Evolutionary conservation across 2,329 filamentous ascomycete species (phyloP), one percentile per base, ranked within the genome.

Genomic region (Thelonectria rubi): DNA sequence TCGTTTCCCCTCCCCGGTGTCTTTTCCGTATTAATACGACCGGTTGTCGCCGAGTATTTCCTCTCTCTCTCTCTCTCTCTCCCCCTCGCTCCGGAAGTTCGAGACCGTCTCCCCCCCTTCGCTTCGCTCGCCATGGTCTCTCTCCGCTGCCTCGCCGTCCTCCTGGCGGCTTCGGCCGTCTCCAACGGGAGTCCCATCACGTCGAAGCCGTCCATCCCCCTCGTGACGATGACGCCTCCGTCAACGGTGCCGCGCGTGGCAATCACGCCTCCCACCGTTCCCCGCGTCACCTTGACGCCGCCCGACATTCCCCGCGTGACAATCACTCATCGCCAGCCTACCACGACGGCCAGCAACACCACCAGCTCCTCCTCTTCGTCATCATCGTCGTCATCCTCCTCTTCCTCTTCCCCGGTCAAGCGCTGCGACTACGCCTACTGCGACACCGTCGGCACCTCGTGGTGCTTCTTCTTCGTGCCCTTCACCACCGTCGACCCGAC

Each of bases 401-500:
- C 21, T 24, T 4, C 21, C 3, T 4, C 21, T 24, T 24, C 21
- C 26, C 26, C 26, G 26, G 53, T 71, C 42, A 53, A 69, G 51
- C 34, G 14, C 34, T 80, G 78, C 70, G 71, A 76, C 55, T 71
- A 75, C 64, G 62, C 65, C 21, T 78, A 77, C 67, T 79, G 78
- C 69, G 74, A 77, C 62, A 73, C 12, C 12, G 8, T 75, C 43
- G 67, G 66, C 14, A 71, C 69, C 3, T 73, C 73, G 3, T 80
- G 75, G 72, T 80, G 79, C 67, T 74, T 77, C 63, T 77, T 73
- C 67, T 81, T 77, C 72, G 71, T 68, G 21, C 78, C 77, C 15
- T 64, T 78, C 46, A 79, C 75, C 7, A 68, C 69, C n/a, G 78
- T 72, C 60, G 72, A 79, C 50, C 59, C 68, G 17, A 69, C 66